Evolutionary conservation across 2,329 filamentous ascomycete species (phyloP).

Genomic region (Ilyonectria robusta): DNA sequence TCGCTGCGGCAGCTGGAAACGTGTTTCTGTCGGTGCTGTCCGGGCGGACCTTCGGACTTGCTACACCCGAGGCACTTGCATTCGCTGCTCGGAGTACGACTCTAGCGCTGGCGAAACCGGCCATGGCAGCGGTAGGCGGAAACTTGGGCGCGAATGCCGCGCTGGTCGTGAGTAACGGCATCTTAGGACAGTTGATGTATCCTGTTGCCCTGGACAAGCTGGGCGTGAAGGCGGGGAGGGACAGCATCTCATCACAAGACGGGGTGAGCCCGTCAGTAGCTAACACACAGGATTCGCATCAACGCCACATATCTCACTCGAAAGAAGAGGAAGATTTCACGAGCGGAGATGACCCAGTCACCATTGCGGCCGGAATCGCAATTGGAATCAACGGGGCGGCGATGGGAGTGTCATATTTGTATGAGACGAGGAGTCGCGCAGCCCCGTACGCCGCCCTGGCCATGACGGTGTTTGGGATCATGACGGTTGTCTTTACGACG

Average conservation of each 20-base stretch:
- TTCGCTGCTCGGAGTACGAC: constrained; percentile 67
- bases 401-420: constrained; percentile 72
- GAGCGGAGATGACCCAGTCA: constrained; percentile 51
- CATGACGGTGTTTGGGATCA: constrained; percentile 71
- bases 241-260: neutral
- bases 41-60: constrained; percentile 55
- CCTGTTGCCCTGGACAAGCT: constrained; percentile 53
- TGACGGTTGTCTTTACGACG: constrained; percentile 68
- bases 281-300: constrained; percentile 8
- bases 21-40: constrained; percentile 58
- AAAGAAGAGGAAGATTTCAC: constrained; percentile 29
- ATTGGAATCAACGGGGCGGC: constrained; percentile 72
- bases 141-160: constrained; percentile 64
- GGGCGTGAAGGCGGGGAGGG: constrained; percentile 38
- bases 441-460: constrained; percentile 70
- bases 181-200: constrained; percentile 59
- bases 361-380: constrained; percentile 65
- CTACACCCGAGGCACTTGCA: constrained; percentile 54
- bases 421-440: constrained; percentile 66
- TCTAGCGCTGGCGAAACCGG: constrained; percentile 64
- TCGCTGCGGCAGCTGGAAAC: constrained; percentile 57
- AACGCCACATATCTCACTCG: constrained; percentile 13
- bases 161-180: constrained; percentile 67
- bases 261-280: constrained; percentile 1
- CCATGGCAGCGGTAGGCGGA: constrained; percentile 60